A percentile compares a stretch with the other conserved stretches of the same genome.
Conservation (phyloP, 2,329 filamentous ascomycete genomes). For the Fusarium aywerte region DNA sequence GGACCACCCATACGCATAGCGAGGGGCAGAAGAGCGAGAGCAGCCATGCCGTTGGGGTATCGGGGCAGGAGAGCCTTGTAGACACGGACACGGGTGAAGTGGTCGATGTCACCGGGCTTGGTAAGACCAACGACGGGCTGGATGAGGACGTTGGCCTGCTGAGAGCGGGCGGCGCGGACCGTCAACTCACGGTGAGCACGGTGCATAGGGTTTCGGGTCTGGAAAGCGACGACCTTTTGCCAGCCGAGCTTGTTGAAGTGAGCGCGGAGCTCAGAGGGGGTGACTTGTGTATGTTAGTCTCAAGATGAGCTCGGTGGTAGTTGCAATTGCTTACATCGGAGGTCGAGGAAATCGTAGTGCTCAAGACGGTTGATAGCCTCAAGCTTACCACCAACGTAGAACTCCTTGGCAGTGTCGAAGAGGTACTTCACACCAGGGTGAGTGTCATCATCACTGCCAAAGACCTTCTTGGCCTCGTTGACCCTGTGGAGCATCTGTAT, state of each 20-base stretch:
- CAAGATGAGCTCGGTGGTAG: background rate
- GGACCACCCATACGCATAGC: constrained; percentile 99
- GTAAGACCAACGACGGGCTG: constrained; percentile 98
- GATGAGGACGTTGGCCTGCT: constrained; percentile 98
- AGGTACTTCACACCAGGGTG: constrained; percentile 95
- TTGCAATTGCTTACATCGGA: constrained; percentile 75
- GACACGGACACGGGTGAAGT: constrained; percentile 98
- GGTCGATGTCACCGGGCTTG: constrained; percentile 99
- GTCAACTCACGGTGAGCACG: constrained; percentile 97
- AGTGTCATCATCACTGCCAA: constrained; percentile 87
- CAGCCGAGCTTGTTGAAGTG: constrained; percentile 99
- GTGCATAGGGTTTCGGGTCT: constrained; percentile 99
- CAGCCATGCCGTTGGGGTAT: constrained; percentile 99
- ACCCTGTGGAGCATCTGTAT: constrained; percentile 62
- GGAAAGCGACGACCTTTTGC: constrained; percentile 97
- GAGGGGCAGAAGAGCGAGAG: constrained; percentile 90
- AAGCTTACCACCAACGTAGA: constrained; percentile 95
- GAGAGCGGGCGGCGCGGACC: constrained; percentile 92
- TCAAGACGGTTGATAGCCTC: constrained; percentile 94
- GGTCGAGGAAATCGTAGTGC: constrained; percentile 98
- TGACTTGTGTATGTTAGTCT: constrained; percentile 65
- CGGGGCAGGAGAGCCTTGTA: constrained; percentile 96
- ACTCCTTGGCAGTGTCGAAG: constrained; percentile 81
- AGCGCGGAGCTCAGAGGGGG: constrained; percentile 90
- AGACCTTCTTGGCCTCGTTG: constrained; percentile 92